Conservation (phyloP, 371 early-diverging fungal species). For the Rhizopus microsporus region DNA sequence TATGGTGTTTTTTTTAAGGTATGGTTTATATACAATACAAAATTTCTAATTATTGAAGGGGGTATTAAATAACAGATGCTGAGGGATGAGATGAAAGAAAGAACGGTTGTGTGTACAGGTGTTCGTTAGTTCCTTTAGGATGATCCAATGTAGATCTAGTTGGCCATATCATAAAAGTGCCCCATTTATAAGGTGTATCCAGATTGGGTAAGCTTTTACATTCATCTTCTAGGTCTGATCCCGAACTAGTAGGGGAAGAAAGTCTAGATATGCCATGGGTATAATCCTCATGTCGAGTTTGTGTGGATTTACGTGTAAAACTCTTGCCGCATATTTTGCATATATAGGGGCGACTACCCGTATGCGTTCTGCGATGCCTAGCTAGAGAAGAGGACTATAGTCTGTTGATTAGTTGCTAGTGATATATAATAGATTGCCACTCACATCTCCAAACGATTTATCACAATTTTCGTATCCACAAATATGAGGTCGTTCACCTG, state of each 20-base stretch:
- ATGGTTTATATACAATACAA: no score
- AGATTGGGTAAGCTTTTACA: neutral
- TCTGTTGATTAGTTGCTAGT: neutral
- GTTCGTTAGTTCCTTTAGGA: no score
- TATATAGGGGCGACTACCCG: slow-evolving; percentile 42
- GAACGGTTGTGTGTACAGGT: no score
- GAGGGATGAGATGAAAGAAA: no score
- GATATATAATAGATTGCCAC: slow-evolving; percentile 3
- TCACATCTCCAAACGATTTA: slow-evolving; percentile 65
- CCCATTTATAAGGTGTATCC: no score
- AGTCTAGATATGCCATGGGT: slow-evolving; percentile 39
- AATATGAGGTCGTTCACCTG: slow-evolving; percentile 78
- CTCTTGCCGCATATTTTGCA: slow-evolving; percentile 50
- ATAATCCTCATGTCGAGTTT: slow-evolving; percentile 61
- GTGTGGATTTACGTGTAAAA: slow-evolving; percentile 64
- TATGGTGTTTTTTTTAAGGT: no score
- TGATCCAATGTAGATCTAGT: no score
- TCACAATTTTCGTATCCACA: slow-evolving; percentile 63
- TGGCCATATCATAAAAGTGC: no score
- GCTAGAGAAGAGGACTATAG: slow-evolving; percentile 41
- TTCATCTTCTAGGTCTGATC: neutral
- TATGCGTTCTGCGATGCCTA: slow-evolving; percentile 45
- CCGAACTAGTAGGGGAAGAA: neutral
- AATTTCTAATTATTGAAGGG: no score
- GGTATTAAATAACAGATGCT: no score